Evolutionary conservation across 139 green algal genomes (phyloP), one percentile per base, ranked within the genome.

Genomic region (Limnomonas spitsbergensis): DNA sequence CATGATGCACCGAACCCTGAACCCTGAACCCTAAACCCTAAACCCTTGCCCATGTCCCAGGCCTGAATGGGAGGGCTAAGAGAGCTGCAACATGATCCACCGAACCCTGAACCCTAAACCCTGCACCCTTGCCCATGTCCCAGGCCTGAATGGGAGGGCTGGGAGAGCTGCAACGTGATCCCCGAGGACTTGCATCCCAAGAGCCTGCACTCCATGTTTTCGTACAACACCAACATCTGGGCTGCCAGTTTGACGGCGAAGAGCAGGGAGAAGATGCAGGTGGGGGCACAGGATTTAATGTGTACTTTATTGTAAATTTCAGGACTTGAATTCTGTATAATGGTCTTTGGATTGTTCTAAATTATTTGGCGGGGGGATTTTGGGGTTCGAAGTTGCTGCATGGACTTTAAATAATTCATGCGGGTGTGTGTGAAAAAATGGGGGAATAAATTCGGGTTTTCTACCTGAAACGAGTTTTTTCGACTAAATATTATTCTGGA

Each of bases 161-260:
- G 69, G 69, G 14, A 2, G 4, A 40, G 27, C 7, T 78, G 73
- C 73, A 78, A 69, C 47, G 4, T 47, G 42, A 77, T 91, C 0
- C 88, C 88, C 0, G 86, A 90, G 75, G 81, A 85, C 40, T 53
- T 89, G 29, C 81, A 92, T 69, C 88, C 88, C 0, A 89, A 88
- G 69, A 79, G 40, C 40, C 88, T 92, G 40, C 78, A 83, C 7
- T 76, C 70, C 31, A 72, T 42, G 0, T 88, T 91, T 76, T 80
- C 77, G 1, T 73, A 88, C 70, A 90, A 90, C 78, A 91, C 86
- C 24, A 91, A 92, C 66, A 36, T 92, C 0, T 91, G 85, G 85
- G 81, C 85, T 6, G 29, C 29, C 27, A 34, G 29, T 20, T 24
- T 24, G 29, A 72, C 26, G 29, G 61, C 61, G 29, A 34, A 72